phyloP scores from a whole-genome alignment of 164 flowering plant species.

The Akebia trifoliata region DNA sequence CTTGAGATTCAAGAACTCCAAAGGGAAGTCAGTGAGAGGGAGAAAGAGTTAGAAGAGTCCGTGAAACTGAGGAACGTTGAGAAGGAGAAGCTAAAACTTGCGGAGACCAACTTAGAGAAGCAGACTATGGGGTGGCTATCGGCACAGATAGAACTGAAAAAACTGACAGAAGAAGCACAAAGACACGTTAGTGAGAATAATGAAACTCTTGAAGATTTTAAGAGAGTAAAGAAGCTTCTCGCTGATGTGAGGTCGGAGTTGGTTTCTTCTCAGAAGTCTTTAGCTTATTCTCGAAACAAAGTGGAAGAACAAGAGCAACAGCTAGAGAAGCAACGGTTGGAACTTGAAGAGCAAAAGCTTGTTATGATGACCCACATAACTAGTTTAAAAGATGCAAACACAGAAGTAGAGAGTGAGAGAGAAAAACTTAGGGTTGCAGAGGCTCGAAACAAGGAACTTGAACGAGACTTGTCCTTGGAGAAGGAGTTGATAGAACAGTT shows the following conservation, averaged over 20 bases:
- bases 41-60: constrained; percentile 45
- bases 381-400: constrained; percentile 54
- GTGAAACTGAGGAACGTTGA: constrained; percentile 35
- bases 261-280: constrained; percentile 60
- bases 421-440: constrained; percentile 58
- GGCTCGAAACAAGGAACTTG: constrained; percentile 65
- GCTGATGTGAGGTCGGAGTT: constrained; percentile 68
- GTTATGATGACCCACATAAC: constrained; percentile 40
- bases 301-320: constrained; percentile 61
- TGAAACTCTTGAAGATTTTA: constrained; percentile 48
- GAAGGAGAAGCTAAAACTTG: constrained; percentile 50
- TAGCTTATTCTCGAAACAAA: constrained; percentile 51
- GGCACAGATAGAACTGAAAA: constrained; percentile 54
- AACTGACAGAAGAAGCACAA: constrained; percentile 40
- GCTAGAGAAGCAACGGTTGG: constrained; percentile 49
- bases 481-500: constrained; percentile 44
- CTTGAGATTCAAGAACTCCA: constrained; percentile 50
- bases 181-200: constrained; percentile 34
- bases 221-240: constrained; percentile 64
- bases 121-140: constrained; percentile 60
- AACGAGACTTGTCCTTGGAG: constrained; percentile 46
- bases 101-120: constrained; percentile 62
- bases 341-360: constrained; percentile 55
- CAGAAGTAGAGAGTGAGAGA: constrained; percentile 66
- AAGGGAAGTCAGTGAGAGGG: constrained; percentile 40